Conservation (phyloP, 352 stramenopile species). For the Phytophthora pseudosyringae region DNA sequence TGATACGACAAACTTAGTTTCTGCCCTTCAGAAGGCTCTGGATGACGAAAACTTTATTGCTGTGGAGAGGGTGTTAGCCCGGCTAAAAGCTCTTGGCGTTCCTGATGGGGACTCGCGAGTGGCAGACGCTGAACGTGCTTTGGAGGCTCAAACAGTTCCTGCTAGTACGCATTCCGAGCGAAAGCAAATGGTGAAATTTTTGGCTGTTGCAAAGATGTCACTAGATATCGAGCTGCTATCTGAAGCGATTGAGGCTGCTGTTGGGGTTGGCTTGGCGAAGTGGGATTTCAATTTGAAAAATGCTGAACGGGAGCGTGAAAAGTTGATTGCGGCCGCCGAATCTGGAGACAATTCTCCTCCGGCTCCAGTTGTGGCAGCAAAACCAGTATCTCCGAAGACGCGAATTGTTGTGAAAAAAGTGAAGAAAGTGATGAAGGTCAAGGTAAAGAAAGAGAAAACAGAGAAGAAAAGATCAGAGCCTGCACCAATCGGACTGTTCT, state of each 20-base stretch:
- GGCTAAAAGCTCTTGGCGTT: slow-evolving; percentile 49
- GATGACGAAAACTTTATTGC: slow-evolving; percentile 76
- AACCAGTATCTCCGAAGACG: slow-evolving; percentile 12
- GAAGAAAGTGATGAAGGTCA: slow-evolving; percentile 4
- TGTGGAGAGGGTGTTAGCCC: slow-evolving; percentile 56
- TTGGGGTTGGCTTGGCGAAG: slow-evolving; percentile 67
- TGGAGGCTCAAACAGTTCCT: slow-evolving; percentile 39
- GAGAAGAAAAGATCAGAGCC: slow-evolving; percentile 15
- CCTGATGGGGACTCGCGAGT: slow-evolving; percentile 39
- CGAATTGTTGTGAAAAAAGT: slow-evolving; percentile 21
- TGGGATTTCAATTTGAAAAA: slow-evolving; percentile 89
- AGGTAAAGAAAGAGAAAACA: no score
- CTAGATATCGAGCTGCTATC: slow-evolving; percentile 72
- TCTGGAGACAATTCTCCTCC: slow-evolving; percentile 6
- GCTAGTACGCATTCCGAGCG: slow-evolving; percentile 61
- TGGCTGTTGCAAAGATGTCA: slow-evolving; percentile 72
- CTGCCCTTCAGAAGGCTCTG: slow-evolving; percentile 66
- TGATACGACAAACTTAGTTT: slow-evolving; percentile 49
- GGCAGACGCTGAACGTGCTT: slow-evolving; percentile 35
- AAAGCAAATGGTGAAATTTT: slow-evolving; percentile 81
- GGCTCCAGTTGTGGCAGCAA: slow-evolving; percentile 8
- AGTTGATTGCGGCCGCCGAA: slow-evolving; percentile 41
- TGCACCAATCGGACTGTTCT: slow-evolving; percentile 38
- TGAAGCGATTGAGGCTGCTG: slow-evolving; percentile 69
- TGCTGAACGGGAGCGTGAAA: slow-evolving; percentile 69